Evolutionary conservation across 2,329 filamentous ascomycete genomes (phyloP), one percentile per base, ranked within the genome.

Genomic region (Botrytis squamosa): DNA sequence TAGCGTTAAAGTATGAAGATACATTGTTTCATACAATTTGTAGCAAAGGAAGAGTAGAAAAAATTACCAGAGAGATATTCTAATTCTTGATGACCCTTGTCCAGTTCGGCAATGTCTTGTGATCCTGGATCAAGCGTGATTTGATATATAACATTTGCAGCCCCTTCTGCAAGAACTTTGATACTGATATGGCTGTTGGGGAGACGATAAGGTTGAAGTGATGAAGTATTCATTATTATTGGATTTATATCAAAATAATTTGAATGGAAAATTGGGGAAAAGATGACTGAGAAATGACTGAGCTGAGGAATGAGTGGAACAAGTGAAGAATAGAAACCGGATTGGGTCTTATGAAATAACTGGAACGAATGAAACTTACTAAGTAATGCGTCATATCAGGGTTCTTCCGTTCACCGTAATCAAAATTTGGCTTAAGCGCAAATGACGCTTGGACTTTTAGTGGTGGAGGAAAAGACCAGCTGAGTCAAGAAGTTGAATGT

Each of bases 131-230:
- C 78, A 78, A 73, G 82, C 78, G 7, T 84, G 82, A 92, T 85
- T 77, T 87, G 86, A 79, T 93, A 94, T 75, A 95, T 91, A 70
- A 91, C 87, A 81, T 96, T 95, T 71, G 93, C 92, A 38, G 92
- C 90, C 38, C 93, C 93, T 81, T 96, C 93, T 38, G 85, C 86
- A 16, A 89, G 25, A 65, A 67, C 38, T 38, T 72, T 42, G 6
- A 68, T 68, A 42, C 46, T 59, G 6, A 44, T 46, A 18, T 38
- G 42, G 1, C 36, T 59, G 38, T 22, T 63, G 22, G 59, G 46
- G 4, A 55, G 22, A 62, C 33, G 38, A 70, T 46, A 36, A 38
- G 57, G 42, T 46, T 60, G 64, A 10, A 36, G 22, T 16, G 46
- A 44, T 33, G 9, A 25, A 40, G 18, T 40, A 25, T 29, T 25